Evolutionary conservation across 306 rosid species (phyloP), one percentile per base, ranked within the genome.

Genomic region (Pueraria montana): DNA sequence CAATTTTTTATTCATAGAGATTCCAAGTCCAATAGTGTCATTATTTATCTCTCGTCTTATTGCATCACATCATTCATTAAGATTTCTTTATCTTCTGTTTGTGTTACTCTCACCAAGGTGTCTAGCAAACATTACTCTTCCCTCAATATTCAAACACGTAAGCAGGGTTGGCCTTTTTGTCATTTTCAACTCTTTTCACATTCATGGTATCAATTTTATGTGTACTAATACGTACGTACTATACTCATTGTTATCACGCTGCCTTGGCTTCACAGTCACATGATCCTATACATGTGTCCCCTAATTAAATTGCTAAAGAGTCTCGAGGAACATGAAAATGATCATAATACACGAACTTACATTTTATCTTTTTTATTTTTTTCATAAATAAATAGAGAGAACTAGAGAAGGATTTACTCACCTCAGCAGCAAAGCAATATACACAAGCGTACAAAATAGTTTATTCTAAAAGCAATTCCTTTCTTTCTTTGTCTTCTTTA

Each of bases 401-500:
- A n/a, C n/a, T n/a, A 48, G 64, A 34, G 58, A 38, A 63, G 21
- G 34, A 66, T 38, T 71, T 53, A 71, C 83, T 86, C 87, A 59
- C 65, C 70, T 74, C 86, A 46, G 86, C 82, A 62, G 52, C 86
- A 72, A 80, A 82, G 88, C 76, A 79, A 80, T 81, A 84, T 81
- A 83, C 87, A 80, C 82, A 86, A 87, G 69, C 92, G 88, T 90
- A 88, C 85, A 83, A 80, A 55, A 82, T 77, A 84, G 88, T 82
- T 83, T 82, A 67, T 87, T 88, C 88, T 81, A 77, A 50, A 82
- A 48, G n/a, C 36, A 40, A 72, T 80, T 84, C 76, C 81, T 78
- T 64, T 68, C 90, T 78, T 80, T 81, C 68, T 62, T 58, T 72
- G 24, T 74, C 32, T 56, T 76, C 87, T 87, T 56, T 80, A 20